Evolutionary conservation across 192 early-diverging fungal genomes (phyloP).

Genomic region (Coemansia guatemalensis): DNA sequence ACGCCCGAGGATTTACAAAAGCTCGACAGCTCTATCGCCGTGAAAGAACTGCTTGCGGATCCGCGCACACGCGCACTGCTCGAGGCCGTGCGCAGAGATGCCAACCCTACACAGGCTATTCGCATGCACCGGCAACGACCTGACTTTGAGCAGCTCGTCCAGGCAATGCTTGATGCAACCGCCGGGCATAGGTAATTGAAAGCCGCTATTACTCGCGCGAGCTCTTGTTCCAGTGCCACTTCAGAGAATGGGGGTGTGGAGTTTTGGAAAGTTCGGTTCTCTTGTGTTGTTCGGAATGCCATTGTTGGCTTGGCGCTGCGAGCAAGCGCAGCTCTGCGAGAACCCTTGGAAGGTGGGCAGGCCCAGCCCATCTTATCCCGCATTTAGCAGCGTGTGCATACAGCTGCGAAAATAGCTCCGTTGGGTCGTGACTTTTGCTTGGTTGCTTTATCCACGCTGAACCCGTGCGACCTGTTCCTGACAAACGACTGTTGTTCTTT

Average conservation of each 20-base stretch:
- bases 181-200: not conserved
- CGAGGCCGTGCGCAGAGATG: conserved; percentile 27
- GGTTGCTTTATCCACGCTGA: not conserved
- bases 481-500: not conserved
- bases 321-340: not conserved
- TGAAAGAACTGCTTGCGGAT: conserved; percentile 27
- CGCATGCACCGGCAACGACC: conserved; percentile 40
- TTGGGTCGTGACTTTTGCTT: not conserved
- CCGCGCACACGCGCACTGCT: conserved; percentile 29
- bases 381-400: too few relatives aligned
- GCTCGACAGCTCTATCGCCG: conserved; percentile 14
- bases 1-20: conserved; percentile 21
- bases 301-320: not conserved
- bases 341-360: not conserved
- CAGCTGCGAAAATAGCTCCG: not conserved
- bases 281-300: too few relatives aligned
- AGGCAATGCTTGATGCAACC: conserved; percentile 39
- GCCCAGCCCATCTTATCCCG: too few relatives aligned
- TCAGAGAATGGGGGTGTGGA: not conserved
- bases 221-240: not conserved
- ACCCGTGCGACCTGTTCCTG: not conserved
- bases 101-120: conserved; percentile 36
- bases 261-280: not conserved
- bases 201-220: too few relatives aligned
- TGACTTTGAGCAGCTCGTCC: conserved; percentile 43